Evolutionary conservation across 345 rosid species (phyloP).

Genomic region (Limnanthes douglasii): DNA sequence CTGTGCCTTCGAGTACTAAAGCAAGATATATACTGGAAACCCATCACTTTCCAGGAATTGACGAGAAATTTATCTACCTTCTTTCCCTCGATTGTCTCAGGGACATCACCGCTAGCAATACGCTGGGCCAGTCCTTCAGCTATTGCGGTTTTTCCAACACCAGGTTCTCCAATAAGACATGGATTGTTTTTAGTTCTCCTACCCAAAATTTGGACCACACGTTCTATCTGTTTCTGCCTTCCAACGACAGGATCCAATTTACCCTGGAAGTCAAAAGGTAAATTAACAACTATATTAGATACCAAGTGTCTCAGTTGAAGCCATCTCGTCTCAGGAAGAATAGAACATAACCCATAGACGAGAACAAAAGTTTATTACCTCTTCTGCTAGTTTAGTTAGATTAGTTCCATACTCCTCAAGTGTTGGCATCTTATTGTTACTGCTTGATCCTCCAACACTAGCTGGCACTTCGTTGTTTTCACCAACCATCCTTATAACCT

Average conservation of each 20-base stretch:
- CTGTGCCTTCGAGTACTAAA: not conserved
- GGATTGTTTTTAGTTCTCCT: constrained; percentile 97
- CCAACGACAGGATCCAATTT: constrained; percentile 98
- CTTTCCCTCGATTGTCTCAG: constrained; percentile 94
- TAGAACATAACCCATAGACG: not conserved
- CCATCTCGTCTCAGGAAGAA: not conserved
- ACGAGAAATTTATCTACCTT: constrained; percentile 64
- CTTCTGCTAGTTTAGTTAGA: constrained; percentile 92
- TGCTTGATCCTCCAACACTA: constrained; percentile 59
- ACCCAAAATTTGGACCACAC: constrained; percentile 92
- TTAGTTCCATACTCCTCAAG: constrained; percentile 98
- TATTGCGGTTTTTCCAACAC: constrained; percentile 99
- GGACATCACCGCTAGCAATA: constrained; percentile 87
- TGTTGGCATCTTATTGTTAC: constrained; percentile 89
- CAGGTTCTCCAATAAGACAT: constrained; percentile 99
- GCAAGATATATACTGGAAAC: not conserved
- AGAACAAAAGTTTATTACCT: constrained; percentile 27
- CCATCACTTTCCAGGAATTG: too few relatives aligned
- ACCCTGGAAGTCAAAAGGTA: constrained; percentile 33
- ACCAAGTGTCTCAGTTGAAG: constrained; percentile 3
- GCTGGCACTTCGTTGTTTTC: constrained; percentile 84
- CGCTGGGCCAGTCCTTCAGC: constrained; percentile 99
- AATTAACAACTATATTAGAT: not conserved
- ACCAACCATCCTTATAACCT: constrained; percentile 99
- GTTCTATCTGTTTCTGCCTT: constrained; percentile 90